Base-by-base conservation (phyloP, 139 green algal species). In the Coelastrella sp. region DNA sequence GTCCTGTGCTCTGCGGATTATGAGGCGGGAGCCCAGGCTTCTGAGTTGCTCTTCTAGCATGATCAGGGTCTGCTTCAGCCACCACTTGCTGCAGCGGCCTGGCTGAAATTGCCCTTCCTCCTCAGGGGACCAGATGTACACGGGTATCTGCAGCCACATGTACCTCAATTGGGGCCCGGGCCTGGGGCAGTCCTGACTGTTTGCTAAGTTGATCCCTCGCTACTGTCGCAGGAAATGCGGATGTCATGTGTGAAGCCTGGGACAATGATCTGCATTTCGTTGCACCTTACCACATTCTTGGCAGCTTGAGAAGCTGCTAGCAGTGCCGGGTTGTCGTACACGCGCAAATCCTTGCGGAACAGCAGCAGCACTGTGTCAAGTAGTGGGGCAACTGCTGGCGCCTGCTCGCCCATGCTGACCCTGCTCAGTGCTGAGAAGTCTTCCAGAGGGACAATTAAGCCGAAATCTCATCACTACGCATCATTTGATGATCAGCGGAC, bases 51-150 rank as follows among this genome's bases (percentile, higher is more conserved):
- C 24, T 20, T 92, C 82, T 12, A 98, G 84, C 8, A 87, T 82
- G 3, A 17, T n/a, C 49, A 98, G 88, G 78, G 82, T 95, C 35
- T 92, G 57, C 87, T 93, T 90, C 68, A 98, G 14, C 88, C 88
- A 91, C 88, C 88, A 91, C 19, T 96, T 93, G 11, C 87, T 95
- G 93, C 93, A 96, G 17, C 94, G 84, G 1, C 97, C 97, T 3
- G 97, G 97, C 92, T 98, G 95, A 88, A 99, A 99, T 91, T 99
- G 96, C 11, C 97, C 97, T 49, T 99, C 97, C 92, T 99, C 97
- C 88, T 99, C 97, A 9, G 97, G 96, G 0, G 94, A 93, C 95
- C 96, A 99, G 6, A 99, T 94, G 84, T 96, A 99, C 4, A 99
- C 93, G 6, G 97, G 97, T 61, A 98, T 92, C 85, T 89, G 72